Percentiles rank a stretch among this genome's conserved stretches.
phyloP scores from a whole-genome alignment of 1,139 yeast genomes.

The Kurtzmaniella quercitrusa region DNA sequence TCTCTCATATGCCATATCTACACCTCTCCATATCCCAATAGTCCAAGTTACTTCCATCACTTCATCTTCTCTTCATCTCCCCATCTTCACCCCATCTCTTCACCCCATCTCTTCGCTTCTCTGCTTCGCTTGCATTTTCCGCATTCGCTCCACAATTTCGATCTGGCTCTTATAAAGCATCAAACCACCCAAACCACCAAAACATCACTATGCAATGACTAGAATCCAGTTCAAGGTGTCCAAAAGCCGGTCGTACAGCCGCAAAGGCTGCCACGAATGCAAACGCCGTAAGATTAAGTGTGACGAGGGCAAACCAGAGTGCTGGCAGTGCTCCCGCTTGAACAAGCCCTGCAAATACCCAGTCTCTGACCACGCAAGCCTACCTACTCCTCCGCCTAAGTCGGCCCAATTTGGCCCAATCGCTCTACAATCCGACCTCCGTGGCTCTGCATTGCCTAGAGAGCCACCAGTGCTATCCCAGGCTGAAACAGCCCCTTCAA shows the following conservation, averaged over 20 bases:
- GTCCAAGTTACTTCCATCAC: neutral
- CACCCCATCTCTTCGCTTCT: neutral
- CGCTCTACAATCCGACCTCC: neutral
- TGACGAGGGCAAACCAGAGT: constrained; percentile 56
- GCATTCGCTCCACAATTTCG: too few species aligned
- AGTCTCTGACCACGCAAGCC: neutral
- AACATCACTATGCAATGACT: neutral
- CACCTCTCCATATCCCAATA: too few species aligned
- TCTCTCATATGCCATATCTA: too few species aligned
- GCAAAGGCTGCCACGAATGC: constrained; percentile 38
- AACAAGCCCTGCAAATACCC: constrained; percentile 28
- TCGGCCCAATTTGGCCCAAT: neutral
- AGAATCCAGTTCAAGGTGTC: neutral
- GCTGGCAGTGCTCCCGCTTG: constrained; percentile 42
- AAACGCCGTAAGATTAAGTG: constrained; percentile 45
- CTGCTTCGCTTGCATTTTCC: neutral
- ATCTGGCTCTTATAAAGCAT: too few species aligned
- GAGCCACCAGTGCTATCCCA: neutral
- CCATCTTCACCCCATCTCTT: neutral
- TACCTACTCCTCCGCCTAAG: neutral
- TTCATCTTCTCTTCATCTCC: neutral
- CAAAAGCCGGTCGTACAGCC: constrained; percentile 22
- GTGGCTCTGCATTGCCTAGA: too few species aligned
- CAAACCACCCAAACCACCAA: too few species aligned
- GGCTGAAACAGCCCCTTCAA: neutral